Base-by-base conservation (phyloP, 805 yeast genomes). In the Barnettozyma sucrosica region DNA sequence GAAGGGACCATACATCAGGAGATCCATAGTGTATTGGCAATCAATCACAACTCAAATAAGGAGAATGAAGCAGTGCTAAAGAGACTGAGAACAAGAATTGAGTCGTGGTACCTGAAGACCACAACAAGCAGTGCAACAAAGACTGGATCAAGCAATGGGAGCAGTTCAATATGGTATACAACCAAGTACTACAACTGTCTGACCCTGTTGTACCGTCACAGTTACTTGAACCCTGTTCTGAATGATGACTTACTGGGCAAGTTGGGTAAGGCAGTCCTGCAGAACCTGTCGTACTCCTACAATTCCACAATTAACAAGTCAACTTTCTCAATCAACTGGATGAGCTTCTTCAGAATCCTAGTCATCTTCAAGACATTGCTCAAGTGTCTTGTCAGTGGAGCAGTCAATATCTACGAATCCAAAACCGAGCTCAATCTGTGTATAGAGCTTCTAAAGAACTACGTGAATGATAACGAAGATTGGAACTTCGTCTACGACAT, bases 401-500 rank as follows among this genome's bases (percentile, higher is more conserved):
- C 70, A 21, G 69, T 76, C 34, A 76, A 73, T 48, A 54, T 75
- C 18, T 60, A 67, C 20, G 79, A 73, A 45, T 68, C 77, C 36
- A 71, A 74, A 46, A 70, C 75, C 1, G 80, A 76, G 50, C 69
- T 76, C 36, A 72, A 71, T 52, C 68, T 74, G 33, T 71, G 76
- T 48, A 70, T 72, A 13, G 81, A 76, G 51, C 70, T 76, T 10
- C 53, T 75, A 37, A 65, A 69, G 46, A 74, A 74, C 42, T 76
- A 71, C 52, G 42, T 44, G 7, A 53, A 53, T 24, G 70, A 74
- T 25, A 71, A 66, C 28, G 69, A 69, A 44, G 61, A 55, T 18
- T 76, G 80, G 80, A 61, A 66, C 5, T 74, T 75, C 54, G 75
- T 79, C 9, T 67, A 63, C 38, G 70, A 69, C 45, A 71, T 77